phyloP scores from a whole-genome alignment of 345 rosid genomes.

The Combretum micranthum region DNA sequence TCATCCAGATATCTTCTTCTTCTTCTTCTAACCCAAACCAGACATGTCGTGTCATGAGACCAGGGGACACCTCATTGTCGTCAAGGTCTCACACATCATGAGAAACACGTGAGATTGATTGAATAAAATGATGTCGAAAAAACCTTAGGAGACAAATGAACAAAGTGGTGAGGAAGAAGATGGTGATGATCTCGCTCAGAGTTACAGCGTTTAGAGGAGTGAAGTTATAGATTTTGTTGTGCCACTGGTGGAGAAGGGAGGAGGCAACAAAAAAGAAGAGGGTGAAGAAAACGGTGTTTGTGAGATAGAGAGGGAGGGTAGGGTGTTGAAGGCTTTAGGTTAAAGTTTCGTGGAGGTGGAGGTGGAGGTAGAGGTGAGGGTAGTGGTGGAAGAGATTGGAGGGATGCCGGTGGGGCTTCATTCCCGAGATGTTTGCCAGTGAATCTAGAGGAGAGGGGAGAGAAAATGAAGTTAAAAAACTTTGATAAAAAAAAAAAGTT shows the following conservation, averaged over 20 bases:
- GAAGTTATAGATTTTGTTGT: slow-evolving; percentile 80
- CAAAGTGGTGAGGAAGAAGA: slow-evolving; percentile 65
- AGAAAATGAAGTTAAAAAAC: background rate
- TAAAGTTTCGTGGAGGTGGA: slow-evolving; percentile 17
- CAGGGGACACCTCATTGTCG: slow-evolving; percentile 21
- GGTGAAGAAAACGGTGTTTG: slow-evolving; percentile 80
- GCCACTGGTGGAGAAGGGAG: slow-evolving; percentile 81
- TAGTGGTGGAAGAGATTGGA: slow-evolving; percentile 11
- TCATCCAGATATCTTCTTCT: too few relatives aligned
- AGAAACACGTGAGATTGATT: slow-evolving; percentile 63
- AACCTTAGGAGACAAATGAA: slow-evolving; percentile 75
- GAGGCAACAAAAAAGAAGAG: slow-evolving; percentile 88
- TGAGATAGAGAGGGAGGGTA: slow-evolving; percentile 66
- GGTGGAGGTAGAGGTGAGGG: too few relatives aligned
- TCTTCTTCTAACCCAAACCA: too few relatives aligned
- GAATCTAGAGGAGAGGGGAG: background rate
- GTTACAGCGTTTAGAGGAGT: slow-evolving; percentile 82
- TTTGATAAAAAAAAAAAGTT: too few relatives aligned
- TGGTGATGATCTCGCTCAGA: slow-evolving; percentile 61
- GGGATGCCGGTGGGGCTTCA: slow-evolving; percentile 55
- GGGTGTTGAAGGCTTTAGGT: slow-evolving; percentile 74
- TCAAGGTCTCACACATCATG: slow-evolving; percentile 54
- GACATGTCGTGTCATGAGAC: too few relatives aligned
- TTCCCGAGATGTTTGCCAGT: slow-evolving; percentile 12
- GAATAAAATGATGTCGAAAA: slow-evolving; percentile 82